Percentiles rank a stretch among this genome's conserved stretches.
These are phyloP conservation scores for Ganoderma boninense DNA, from an alignment of 1,284 basidiomycete genomes.

Conservation along the genomic window DNA sequence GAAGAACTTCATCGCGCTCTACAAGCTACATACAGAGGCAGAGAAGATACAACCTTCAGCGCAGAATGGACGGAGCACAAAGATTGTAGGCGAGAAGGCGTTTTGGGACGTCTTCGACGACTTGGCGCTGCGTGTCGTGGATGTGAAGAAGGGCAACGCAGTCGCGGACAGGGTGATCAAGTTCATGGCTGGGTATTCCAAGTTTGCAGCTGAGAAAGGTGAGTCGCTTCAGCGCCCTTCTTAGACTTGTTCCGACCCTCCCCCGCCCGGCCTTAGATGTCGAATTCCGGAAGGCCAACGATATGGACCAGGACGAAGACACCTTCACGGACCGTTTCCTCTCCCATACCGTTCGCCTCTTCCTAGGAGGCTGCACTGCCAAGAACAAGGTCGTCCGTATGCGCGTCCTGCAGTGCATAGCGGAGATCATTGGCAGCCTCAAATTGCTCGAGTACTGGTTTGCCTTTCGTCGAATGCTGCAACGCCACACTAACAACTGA, in stretches of 20 bases:
- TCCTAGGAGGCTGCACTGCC: slow-evolving; percentile 85
- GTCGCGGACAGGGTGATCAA: slow-evolving; percentile 86
- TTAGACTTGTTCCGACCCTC: neutral
- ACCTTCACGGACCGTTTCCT: slow-evolving; percentile 81
- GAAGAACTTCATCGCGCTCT: slow-evolving; percentile 90
- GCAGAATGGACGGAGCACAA: slow-evolving; percentile 59
- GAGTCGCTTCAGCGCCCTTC: slow-evolving; percentile 34
- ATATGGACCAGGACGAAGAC: slow-evolving; percentile 70
- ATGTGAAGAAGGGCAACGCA: slow-evolving; percentile 85
- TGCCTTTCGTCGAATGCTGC: neutral
- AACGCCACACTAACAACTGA: neutral
- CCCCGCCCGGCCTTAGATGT: slow-evolving; percentile 32
- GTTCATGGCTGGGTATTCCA: slow-evolving; percentile 87
- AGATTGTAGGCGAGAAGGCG: slow-evolving; percentile 80
- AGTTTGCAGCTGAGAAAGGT: slow-evolving; percentile 85
- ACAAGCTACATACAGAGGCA: slow-evolving; percentile 83
- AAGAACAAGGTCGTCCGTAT: slow-evolving; percentile 93
- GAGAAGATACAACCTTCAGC: slow-evolving; percentile 63
- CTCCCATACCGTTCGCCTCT: slow-evolving; percentile 76
- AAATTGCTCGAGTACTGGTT: slow-evolving; percentile 84
- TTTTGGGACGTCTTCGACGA: slow-evolving; percentile 83
- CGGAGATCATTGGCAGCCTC: slow-evolving; percentile 81
- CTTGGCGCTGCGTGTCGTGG: slow-evolving; percentile 76
- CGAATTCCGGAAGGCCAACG: slow-evolving; percentile 47
- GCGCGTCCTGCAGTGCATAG: slow-evolving; percentile 82